Evolutionary conservation across 768 basidiomycete species (phyloP).

Genomic region (Trametes maxima): DNA sequence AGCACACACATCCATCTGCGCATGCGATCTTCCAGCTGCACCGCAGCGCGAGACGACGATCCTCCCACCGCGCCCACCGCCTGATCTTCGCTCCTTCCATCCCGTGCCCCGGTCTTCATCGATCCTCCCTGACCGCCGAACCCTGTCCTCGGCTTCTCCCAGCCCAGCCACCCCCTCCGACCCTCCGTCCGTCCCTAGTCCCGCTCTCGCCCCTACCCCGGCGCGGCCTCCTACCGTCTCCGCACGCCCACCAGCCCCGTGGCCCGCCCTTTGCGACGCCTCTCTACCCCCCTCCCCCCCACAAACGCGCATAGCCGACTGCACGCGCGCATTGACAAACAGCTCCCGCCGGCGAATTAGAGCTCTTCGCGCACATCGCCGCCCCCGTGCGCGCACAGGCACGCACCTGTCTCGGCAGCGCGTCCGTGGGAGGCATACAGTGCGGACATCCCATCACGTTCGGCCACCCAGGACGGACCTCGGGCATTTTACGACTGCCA

Average conservation of each 20-base stretch:
- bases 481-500: too few relatives aligned
- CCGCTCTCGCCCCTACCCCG: too few relatives aligned
- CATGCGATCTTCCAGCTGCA: too few relatives aligned
- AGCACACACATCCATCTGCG: too few relatives aligned
- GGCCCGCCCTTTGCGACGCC: neutral
- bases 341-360: neutral
- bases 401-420: neutral
- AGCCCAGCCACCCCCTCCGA: neutral
- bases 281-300: neutral
- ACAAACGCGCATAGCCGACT: neutral
- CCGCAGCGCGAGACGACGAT: too few relatives aligned
- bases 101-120: neutral
- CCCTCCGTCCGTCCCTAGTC: too few relatives aligned
- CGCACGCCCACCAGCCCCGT: neutral
- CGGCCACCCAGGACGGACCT: too few relatives aligned
- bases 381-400: neutral
- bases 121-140: too few relatives aligned
- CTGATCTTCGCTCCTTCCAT: neutral
- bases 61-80: too few relatives aligned
- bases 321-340: neutral
- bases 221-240: neutral
- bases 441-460: too few relatives aligned
- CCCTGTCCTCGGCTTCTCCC: too few relatives aligned
- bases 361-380: conserved; percentile 2
- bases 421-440: neutral